Base-by-base conservation (phyloP, 1,139 yeast genomes). In the Candida sojae region DNA sequence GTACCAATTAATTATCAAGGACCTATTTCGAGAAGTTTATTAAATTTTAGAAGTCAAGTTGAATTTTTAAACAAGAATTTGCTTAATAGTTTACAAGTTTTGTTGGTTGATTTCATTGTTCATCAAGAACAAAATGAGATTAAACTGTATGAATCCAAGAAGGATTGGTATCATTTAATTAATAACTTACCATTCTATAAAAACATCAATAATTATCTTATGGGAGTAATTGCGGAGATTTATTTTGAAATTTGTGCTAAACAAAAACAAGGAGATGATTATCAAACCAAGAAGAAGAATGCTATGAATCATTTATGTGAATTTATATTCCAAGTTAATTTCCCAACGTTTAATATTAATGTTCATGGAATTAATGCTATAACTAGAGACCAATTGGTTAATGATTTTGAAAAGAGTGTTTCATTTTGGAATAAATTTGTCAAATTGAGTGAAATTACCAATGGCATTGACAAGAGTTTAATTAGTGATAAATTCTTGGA, bases 1-100 rank as follows among this genome's bases (percentile, higher is more conserved):
- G 82, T 83, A 25, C 84, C 87, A 5, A 76, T 80, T 33, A 83
- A 82, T 53, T 75, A 84, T 60, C 80, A 81, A 49, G 93, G 93
- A 0, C 92, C 93, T 5, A 71, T 87, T 39, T 86, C 88, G 25
- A 76, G 86, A 52, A 75, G 78, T 46, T 71, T 88, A 34, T 69
- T 86, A 48, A 75, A 80, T 39, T 88, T 86, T 62, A 79, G 93
- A 60, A 85, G 91, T 12, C 83, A 84, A 50, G 64, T 86, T 44
- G 77, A 82, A 49, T 79, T 80, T 46, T 67, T 87, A 44, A 75
- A 77, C 34, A 67, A 66, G 17, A 75, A 76, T 43, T 64, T 84
- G 41, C 77, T 82, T 49, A 83, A 83, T 55, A 67, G 84, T 11
- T 63, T 84, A 39, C 88, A 84, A 57, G 62, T 77, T 75, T 46